phyloP scores from a whole-genome alignment of 768 basidiomycete genomes.

The Pulveroboletus sp. region DNA sequence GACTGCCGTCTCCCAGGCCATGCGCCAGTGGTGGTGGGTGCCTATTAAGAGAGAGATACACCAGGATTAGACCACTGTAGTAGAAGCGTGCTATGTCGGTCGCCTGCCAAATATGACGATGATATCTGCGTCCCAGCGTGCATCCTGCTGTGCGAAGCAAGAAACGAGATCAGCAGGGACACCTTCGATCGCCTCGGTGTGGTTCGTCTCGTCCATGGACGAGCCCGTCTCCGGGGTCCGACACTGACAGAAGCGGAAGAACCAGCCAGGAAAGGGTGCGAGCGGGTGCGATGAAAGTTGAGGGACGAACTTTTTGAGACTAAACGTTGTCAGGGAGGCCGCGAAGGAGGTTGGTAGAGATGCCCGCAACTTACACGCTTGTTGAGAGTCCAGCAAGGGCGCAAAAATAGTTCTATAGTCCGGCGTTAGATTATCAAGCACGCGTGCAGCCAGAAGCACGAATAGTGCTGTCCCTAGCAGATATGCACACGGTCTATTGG shows the following conservation, averaged over 20 bases:
- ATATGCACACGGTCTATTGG: too few relatives aligned
- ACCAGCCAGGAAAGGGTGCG: too few relatives aligned
- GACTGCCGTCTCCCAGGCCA: conserved; percentile 30
- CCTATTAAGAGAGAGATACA: conserved; percentile 5
- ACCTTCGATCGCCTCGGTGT: conserved; percentile 71
- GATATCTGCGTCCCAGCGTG: conserved; percentile 53
- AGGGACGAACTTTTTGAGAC: conserved; percentile 10
- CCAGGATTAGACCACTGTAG: conserved; percentile 64
- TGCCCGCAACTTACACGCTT: neutral
- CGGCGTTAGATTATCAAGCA: too few relatives aligned
- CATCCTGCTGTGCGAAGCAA: conserved; percentile 38
- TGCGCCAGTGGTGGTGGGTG: neutral
- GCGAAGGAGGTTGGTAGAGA: neutral
- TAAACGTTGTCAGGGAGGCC: too few relatives aligned
- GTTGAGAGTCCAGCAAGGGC: neutral
- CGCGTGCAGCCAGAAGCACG: too few relatives aligned
- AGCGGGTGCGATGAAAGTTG: conserved; percentile 37
- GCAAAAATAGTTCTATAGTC: too few relatives aligned
- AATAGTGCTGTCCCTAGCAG: too few relatives aligned
- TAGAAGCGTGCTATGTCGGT: conserved; percentile 68
- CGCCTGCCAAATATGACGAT: conserved; percentile 70
- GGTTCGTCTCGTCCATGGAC: conserved; percentile 79
- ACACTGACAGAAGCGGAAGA: conserved; percentile 41
- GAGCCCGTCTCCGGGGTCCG: conserved; percentile 50
- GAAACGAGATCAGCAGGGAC: conserved; percentile 54